Base-by-base conservation (phyloP, 352 stramenopile genomes). In the Globisporangium paddicum region DNA sequence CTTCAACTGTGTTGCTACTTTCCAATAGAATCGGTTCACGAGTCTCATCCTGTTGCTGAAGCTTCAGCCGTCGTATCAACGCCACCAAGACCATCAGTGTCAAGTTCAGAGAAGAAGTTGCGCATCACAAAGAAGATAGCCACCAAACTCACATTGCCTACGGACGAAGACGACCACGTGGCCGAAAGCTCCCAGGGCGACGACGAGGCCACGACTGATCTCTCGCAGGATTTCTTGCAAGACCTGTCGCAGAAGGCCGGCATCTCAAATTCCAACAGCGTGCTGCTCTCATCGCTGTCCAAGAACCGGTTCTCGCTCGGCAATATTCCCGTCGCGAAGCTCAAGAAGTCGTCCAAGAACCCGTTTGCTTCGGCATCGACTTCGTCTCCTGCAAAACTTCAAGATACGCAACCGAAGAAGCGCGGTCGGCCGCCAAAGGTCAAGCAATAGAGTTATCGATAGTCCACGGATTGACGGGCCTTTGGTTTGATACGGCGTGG, bases 271-370 rank as follows among this genome's bases (percentile, higher is more conserved):
- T 75, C 71, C 8, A 89, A 86, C 51, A 91, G 79, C 56, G 68
- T 92, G 53, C 63, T 92, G 44, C 25, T 74, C 19, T 73, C 73
- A 19, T 75, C 76, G 21, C 60, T 92, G 45, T 83, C 76, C 5
- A 77, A 75, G 51, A 92, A 89, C 69, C 77, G 68, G 26, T 92
- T 92, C 54, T 92, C 82, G 28, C 71, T 92, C n/a, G 75, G 69
- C 63, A 88, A 61, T 28, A 87, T 92, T 41, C 78, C 79, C 1
- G 82, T 90, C n/a, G 76, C 75, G 21, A 90, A 89, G 62, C 59
- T 92, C 50, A 92, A 90, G 66, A 90, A 89, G 53, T 86, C 78
- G 37, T 77, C 78, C 14, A 92, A 90, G 71, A 92, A 90, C 50
- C 82, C 82, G 34, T 92, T 92, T 41, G 69, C 68, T 18, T 40